Percentiles rank a stretch among this genome's conserved stretches.
These are phyloP conservation scores for Penicillium sp. DNA, from an alignment of 2,329 filamentous ascomycete genomes.

Conservation along the genomic window DNA sequence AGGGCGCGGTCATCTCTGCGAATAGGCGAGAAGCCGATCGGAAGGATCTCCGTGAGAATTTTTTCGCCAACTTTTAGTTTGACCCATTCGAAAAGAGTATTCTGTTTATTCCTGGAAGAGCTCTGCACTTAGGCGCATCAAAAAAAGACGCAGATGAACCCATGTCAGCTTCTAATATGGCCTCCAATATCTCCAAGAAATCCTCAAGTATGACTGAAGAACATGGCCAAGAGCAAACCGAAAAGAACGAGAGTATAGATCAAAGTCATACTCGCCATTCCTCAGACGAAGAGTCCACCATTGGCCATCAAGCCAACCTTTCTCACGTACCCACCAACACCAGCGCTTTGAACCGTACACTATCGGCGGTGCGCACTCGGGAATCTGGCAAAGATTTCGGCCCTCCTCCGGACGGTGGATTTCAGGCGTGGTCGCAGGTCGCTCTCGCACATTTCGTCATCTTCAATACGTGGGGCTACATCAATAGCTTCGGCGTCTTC, in stretches of 20 bases:
- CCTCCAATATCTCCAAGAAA: not conserved
- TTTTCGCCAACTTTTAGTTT: not conserved
- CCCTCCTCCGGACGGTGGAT: slow-evolving; percentile 50
- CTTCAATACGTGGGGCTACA: slow-evolving; percentile 57
- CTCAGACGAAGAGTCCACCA: slow-evolving; percentile 6
- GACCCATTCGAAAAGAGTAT: not conserved
- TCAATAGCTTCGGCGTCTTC: slow-evolving; percentile 57
- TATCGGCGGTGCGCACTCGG: slow-evolving; percentile 38
- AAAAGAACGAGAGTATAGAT: not conserved
- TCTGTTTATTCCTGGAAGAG: not conserved
- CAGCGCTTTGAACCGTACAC: slow-evolving; percentile 30
- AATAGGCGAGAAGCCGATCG: slow-evolving; percentile 6
- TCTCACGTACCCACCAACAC: slow-evolving; percentile 24
- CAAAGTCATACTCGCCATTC: not conserved
- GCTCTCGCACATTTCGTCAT: slow-evolving; percentile 53
- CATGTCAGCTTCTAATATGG: not conserved
- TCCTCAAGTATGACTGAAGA: not conserved
- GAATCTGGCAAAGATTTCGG: slow-evolving; percentile 38
- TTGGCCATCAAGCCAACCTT: slow-evolving; percentile 10
- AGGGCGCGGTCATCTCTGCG: slow-evolving; percentile 20
- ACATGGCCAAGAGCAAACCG: not conserved
- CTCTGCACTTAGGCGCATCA: not conserved
- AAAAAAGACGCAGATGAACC: not conserved
- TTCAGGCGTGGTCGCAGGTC: slow-evolving; percentile 56
- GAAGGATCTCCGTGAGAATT: not conserved